phyloP scores from a whole-genome alignment of 306 rosid genomes.

The Trifolium pratense region DNA sequence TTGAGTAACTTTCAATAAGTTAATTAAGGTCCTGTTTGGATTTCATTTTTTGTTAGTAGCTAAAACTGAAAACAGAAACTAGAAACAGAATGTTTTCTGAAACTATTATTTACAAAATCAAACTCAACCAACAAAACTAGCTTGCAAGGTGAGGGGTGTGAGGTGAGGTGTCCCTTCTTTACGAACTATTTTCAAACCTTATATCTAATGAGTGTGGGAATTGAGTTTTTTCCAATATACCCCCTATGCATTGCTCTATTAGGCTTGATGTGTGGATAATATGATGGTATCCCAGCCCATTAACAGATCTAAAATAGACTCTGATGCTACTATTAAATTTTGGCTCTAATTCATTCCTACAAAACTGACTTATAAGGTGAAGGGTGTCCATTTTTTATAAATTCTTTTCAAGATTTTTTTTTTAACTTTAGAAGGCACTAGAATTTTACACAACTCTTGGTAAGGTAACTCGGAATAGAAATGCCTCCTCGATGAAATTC shows the following conservation, averaged over 20 bases:
- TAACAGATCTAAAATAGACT: background rate
- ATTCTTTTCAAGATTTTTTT: background rate
- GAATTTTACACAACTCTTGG: conserved; percentile 11
- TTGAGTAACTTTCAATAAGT: conserved; percentile 23
- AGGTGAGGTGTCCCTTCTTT: too few relatives aligned
- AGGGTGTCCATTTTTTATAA: background rate
- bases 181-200: background rate
- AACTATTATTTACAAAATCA: too few relatives aligned
- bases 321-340: background rate
- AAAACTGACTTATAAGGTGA: background rate
- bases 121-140: too few relatives aligned
- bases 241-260: too few relatives aligned
- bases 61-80: too few relatives aligned
- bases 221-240: too few relatives aligned
- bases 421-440: conserved; percentile 32
- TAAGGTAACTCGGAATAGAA: conserved; percentile 14
- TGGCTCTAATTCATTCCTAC: background rate
- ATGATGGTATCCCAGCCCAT: background rate
- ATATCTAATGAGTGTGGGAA: too few relatives aligned
- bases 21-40: conserved; percentile 1
- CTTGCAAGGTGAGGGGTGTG: too few relatives aligned
- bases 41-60: background rate
- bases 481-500: background rate
- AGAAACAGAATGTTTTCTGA: too few relatives aligned
- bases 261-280: too few relatives aligned